A percentile compares a stretch with the other conserved stretches of the same genome.
Evolutionary conservation across 2,329 filamentous ascomycete genomes (phyloP).

Genomic region (Aschersonia sp.): DNA sequence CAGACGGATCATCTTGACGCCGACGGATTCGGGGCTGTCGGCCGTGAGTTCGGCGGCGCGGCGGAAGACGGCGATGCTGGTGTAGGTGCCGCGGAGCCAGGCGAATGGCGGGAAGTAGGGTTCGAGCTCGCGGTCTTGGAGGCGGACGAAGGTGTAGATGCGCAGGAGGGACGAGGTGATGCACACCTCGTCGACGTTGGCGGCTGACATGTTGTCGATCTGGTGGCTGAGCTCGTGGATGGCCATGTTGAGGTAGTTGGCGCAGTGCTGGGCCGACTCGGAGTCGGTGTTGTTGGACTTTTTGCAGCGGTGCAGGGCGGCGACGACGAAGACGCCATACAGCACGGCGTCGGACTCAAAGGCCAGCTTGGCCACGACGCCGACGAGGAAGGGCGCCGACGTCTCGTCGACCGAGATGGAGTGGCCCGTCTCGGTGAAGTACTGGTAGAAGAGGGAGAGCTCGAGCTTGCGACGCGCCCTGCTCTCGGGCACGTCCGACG

Average conservation of each 20-base stretch:
- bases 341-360: conserved; percentile 8
- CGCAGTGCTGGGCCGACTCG: conserved; percentile 2
- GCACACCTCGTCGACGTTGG: conserved; percentile 8
- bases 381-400: conserved; percentile 5
- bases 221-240: conserved; percentile 8
- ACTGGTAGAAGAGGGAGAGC: conserved; percentile 9
- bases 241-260: conserved; percentile 7
- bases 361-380: conserved; percentile 5
- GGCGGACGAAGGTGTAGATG: conserved; percentile 6
- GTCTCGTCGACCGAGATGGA: conserved; percentile 5
- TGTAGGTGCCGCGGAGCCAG: conserved; percentile 9
- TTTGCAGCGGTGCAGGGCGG: conserved; percentile 7
- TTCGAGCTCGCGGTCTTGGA: conserved; percentile 6
- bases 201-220: conserved; percentile 4
- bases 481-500: conserved; percentile 5
- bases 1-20: conserved; percentile 3
- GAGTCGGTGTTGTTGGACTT: background rate
- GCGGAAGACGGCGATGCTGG: conserved; percentile 7
- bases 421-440: conserved; percentile 6
- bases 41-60: conserved; percentile 4
- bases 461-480: conserved; percentile 8
- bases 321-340: conserved; percentile 7
- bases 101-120: conserved; percentile 9
- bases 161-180: conserved; percentile 8
- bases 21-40: conserved; percentile 2